phyloP scores from a whole-genome alignment of 305 asterid species.

The Solanum aculeatissimum region DNA sequence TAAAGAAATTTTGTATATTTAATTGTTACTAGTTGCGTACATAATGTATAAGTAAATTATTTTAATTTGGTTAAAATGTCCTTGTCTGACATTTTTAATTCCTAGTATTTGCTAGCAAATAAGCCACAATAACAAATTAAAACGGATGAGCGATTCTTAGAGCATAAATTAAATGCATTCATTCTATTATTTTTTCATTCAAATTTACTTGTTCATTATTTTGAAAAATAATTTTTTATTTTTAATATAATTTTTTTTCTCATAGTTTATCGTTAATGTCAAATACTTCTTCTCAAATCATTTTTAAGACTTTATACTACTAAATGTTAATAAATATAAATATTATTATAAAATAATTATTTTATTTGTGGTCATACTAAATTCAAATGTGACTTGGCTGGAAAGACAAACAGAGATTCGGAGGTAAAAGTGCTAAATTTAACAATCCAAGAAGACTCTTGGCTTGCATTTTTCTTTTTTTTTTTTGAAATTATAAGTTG shows the following conservation, averaged over 20 bases:
- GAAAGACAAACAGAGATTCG: neutral
- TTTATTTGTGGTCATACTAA: too few species aligned
- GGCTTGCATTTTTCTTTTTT: neutral
- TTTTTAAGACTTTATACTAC: neutral
- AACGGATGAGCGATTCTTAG: neutral
- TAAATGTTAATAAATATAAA: too few species aligned
- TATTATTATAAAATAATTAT: too few species aligned
- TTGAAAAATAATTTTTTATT: neutral
- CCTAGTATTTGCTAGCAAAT: neutral
- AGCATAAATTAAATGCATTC: neutral
- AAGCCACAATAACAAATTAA: neutral
- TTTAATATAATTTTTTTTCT: neutral
- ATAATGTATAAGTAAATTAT: neutral
- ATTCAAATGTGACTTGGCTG: neutral
- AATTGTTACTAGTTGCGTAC: neutral
- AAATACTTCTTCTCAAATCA: neutral
- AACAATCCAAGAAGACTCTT: neutral
- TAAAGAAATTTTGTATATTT: neutral
- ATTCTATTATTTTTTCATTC: neutral
- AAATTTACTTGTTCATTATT: neutral
- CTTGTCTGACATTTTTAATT: neutral
- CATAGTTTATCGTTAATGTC: too few species aligned
- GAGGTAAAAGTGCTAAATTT: neutral
- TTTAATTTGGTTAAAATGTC: neutral
- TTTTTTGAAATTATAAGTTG: neutral